phyloP scores from a whole-genome alignment of 345 rosid genomes.

The Abelmoschus esculentus region DNA sequence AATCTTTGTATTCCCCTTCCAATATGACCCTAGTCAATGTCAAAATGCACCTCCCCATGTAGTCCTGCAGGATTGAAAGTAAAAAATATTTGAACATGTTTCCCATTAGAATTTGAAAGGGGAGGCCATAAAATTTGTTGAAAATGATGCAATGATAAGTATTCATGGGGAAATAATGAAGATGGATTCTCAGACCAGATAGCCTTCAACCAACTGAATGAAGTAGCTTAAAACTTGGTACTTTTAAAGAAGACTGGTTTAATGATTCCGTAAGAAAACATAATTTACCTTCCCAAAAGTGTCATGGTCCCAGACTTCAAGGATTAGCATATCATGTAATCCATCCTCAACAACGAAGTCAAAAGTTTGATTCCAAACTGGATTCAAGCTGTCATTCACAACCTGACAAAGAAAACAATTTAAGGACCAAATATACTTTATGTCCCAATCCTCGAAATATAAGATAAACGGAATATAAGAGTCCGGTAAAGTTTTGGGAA shows the following conservation, averaged over 20 bases:
- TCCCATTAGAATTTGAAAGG: neutral
- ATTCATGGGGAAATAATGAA: neutral
- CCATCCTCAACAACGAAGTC: constrained; percentile 98
- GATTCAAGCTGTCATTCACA: constrained; percentile 81
- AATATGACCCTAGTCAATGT: constrained; percentile 89
- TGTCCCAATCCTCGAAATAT: neutral
- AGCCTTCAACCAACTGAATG: neutral
- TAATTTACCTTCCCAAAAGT: constrained; percentile 92
- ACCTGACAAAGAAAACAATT: constrained; percentile 43
- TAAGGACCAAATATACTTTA: constrained; percentile 6
- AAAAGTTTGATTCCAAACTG: constrained; percentile 97
- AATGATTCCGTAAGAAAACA: neutral
- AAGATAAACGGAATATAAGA: neutral
- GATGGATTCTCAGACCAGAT: neutral
- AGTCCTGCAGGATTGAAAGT: constrained; percentile 46
- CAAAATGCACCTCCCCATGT: constrained; percentile 90
- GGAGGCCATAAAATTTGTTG: neutral
- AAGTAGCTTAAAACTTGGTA: neutral
- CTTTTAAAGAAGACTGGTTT: neutral
- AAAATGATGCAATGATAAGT: neutral
- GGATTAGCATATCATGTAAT: constrained; percentile 87
- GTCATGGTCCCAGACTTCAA: constrained; percentile 94
- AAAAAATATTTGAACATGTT: neutral
- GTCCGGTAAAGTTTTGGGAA: no score
- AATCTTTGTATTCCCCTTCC: constrained; percentile 78